Base-by-base conservation (phyloP, 2,329 filamentous ascomycete species). In the Beauveria brongniartii region DNA sequence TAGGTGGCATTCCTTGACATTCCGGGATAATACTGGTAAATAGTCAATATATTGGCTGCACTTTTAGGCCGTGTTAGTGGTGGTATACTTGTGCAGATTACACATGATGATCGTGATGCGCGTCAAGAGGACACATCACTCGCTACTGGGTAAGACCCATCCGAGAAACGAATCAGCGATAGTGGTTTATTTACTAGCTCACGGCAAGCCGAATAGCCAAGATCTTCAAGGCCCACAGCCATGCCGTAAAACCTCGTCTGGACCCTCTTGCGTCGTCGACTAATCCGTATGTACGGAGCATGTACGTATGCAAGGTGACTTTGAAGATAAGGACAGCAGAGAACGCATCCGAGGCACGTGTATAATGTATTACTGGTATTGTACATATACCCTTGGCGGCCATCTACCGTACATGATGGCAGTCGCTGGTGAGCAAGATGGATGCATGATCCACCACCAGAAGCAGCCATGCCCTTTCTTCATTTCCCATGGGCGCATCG, bases 141-240 rank as follows among this genome's bases (percentile, higher is more conserved):
- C 30, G 20, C 44, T 6, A 50, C 44, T 22, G 12, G 1, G 2
- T 3, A 50, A 20, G 34, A 51, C 46, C 47, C 47, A 47, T 52
- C 48, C 12, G 40, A 40, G 30, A 57, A n/a, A 48, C 37, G 47
- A 51, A 59, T 59, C 56, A 59, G 53, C 37, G 22, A 59, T 53
- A 30, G 30, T 34, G 12, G 30, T 18, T 47, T 43, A 12, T 30
- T 40, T 8, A 59, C 40, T 53, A 53, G 47, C 56, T 43, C 56
- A 26, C 57, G 48, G 26, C 28, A 51, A 40, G 41, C 22, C 5
- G 8, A 58, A 34, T 9, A 59, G 57, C 48, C 57, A 59, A 59
- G 57, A 59, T 59, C 57, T 59, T 52, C 48, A 51, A 46, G 57
- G 48, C 50, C 57, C 57, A 59, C 57, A 53, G 28, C n/a, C 26